Evolutionary conservation across 805 yeast species (phyloP).

Genomic region (Saccharomycopsis synnaedendra): DNA sequence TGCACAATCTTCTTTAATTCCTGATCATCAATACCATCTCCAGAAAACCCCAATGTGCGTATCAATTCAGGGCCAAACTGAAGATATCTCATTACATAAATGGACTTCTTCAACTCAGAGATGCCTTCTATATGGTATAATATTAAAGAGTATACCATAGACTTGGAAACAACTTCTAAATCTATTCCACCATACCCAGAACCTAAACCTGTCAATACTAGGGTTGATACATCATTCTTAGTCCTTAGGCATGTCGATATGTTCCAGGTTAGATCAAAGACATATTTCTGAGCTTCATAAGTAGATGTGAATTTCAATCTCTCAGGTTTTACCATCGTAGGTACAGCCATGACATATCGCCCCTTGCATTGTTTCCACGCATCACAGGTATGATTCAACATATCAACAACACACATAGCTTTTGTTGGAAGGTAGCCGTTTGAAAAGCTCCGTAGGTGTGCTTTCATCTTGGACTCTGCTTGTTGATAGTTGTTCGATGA

Average conservation of each 20-base stretch:
- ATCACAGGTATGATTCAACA: no score
- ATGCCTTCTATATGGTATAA: background rate
- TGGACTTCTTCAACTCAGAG: background rate
- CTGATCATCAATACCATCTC: background rate
- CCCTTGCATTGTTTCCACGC: constrained; percentile 7
- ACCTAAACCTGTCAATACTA: background rate
- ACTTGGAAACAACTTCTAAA: background rate
- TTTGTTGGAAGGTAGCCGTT: constrained; percentile 11
- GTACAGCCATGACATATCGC: constrained; percentile 6
- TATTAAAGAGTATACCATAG: background rate
- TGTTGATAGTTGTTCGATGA: background rate
- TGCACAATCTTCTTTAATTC: no score
- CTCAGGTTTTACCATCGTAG: constrained; percentile 12
- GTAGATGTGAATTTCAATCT: background rate
- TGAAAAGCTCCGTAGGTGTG: no score
- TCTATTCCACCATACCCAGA: background rate
- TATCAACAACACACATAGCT: no score
- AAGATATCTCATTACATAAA: background rate
- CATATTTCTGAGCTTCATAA: background rate
- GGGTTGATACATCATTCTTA: background rate
- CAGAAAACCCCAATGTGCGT: background rate
- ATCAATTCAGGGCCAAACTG: background rate
- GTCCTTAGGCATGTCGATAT: constrained; percentile 2
- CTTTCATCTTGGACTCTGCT: no score
- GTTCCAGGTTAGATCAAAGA: constrained; percentile 13